Base-by-base conservation (phyloP, 108 stramenopile genomes). In the Skeletonema costatum region DNA sequence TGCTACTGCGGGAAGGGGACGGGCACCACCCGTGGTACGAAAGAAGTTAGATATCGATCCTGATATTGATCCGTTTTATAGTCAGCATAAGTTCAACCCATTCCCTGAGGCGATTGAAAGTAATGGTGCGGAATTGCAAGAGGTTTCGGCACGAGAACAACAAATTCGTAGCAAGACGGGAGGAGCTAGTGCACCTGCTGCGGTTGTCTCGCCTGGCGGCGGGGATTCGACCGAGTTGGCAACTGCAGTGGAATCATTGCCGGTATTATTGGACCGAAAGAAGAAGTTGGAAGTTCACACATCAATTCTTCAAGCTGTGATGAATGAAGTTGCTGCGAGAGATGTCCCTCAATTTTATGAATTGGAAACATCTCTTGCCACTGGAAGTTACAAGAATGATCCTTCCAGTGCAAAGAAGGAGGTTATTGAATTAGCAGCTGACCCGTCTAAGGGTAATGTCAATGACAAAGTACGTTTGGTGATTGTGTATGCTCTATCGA, bases 41-140 rank as follows among this genome's bases (percentile, higher is more conserved):
- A 97, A 98, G 78, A 97, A 89, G 70, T 97, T 96, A 67, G 97
- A 98, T 70, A 88, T 98, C 19, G 97, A 98, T 83, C 91, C 96
- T 1, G 97, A 98, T 67, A 48, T 83, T 59, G 93, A 97, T 83
- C 89, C 90, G 2, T 96, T 97, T 72, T 95, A 95, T 71, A 74
- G 78, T 53, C 76, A 83, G n/a, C 95, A 97, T 75, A 96, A 96
- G 74, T 98, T 96, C 75, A 81, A 92, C 53, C 93, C 96, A 4
- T 98, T 99, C 69, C 98, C 99, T 3, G 98, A 98, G 67, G 99
- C 97, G 8, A 97, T 99, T 68, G 98, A 99, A 68, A 90, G 90
- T 63, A 98, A 98, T 73, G 97, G 95, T 17, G 66, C 87, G 8
- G 98, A 97, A 63, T 91, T 99, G 64, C 94, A 98, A 75, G 93